These are phyloP conservation scores for Rosa lucieae DNA, from an alignment of 306 rosid species.

Conservation along the genomic window DNA sequence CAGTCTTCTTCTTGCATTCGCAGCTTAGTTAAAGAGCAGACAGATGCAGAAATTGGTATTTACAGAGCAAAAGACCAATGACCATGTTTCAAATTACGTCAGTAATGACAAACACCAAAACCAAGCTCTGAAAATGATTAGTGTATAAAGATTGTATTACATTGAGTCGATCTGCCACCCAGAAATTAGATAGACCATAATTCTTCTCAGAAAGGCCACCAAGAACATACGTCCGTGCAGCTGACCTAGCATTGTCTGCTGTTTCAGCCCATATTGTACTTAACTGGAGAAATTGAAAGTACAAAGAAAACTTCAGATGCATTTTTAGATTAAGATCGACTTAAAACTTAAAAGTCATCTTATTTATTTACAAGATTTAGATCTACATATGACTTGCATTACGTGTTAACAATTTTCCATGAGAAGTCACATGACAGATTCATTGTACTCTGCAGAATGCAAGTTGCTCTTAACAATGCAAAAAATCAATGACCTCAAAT, in stretches of 20 bases:
- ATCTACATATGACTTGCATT: not conserved
- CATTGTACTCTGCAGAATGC: not conserved
- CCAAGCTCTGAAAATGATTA: conserved; percentile 3
- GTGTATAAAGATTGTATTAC: conserved; percentile 42
- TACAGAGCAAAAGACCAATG: not conserved
- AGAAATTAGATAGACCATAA: conserved; percentile 74
- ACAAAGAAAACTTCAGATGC: conserved; percentile 1
- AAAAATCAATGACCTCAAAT: conserved; percentile 2
- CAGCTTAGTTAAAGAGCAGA: not conserved
- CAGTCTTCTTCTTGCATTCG: not conserved
- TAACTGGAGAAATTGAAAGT: conserved; percentile 44
- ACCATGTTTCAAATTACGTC: not conserved
- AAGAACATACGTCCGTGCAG: conserved; percentile 81
- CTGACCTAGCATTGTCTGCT: conserved; percentile 92
- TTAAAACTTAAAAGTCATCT: not conserved
- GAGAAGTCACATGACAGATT: not conserved
- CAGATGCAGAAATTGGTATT: not conserved
- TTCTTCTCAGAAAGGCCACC: conserved; percentile 90
- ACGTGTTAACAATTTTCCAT: not conserved
- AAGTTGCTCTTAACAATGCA: not conserved
- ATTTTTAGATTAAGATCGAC: not conserved
- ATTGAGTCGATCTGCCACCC: conserved; percentile 86
- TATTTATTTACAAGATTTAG: not conserved
- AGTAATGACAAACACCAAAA: not conserved
- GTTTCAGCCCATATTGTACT: conserved; percentile 99